Evolutionary conservation across 306 rosid genomes (phyloP).

Genomic region (Prunus fruticosa): DNA sequence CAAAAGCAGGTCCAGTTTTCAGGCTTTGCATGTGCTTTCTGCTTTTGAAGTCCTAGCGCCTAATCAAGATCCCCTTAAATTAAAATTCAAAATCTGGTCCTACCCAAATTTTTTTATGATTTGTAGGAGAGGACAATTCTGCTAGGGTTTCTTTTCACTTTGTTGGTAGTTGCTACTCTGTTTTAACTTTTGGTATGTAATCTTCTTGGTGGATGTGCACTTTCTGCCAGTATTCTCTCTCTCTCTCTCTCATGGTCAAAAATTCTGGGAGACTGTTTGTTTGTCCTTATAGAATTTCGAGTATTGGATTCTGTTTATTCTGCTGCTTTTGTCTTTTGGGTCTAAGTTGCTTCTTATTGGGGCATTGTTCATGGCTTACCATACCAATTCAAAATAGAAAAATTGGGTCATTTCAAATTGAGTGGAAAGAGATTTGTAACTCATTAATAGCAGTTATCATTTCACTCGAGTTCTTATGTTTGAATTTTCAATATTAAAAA

Average conservation of each 20-base stretch:
- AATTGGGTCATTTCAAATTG: too few relatives aligned
- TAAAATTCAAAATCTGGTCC: constrained; percentile 1
- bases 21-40: constrained; percentile 15
- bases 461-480: too few relatives aligned
- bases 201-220: constrained; percentile 8
- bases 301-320: constrained; percentile 1
- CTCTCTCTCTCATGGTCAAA: background rate
- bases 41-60: background rate
- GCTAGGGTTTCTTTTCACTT: background rate
- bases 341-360: background rate
- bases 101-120: background rate
- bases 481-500: too few relatives aligned
- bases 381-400: too few relatives aligned
- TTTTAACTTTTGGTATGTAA: constrained; percentile 4
- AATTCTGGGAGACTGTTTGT: background rate
- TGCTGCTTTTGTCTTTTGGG: constrained; percentile 14
- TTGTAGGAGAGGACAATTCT: background rate
- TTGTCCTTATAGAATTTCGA: background rate
- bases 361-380: background rate
- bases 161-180: background rate
- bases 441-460: too few relatives aligned
- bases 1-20: constrained; percentile 8
- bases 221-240: background rate
- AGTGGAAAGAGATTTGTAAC: too few relatives aligned
- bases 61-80: background rate